Evolutionary conservation across 2,329 filamentous ascomycete species (phyloP).

Genomic region (Bipolaris cookei): DNA sequence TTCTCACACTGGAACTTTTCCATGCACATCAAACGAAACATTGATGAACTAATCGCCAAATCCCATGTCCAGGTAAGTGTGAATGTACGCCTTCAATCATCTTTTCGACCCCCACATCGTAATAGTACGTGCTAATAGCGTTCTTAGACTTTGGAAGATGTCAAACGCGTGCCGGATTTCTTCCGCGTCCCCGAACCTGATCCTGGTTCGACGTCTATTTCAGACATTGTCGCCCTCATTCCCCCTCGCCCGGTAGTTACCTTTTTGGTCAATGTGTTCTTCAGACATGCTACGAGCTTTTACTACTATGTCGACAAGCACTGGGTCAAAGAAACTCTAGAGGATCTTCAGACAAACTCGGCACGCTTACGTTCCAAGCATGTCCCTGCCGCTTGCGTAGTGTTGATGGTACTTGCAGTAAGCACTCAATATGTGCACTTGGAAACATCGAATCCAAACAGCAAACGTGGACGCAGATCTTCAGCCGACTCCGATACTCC

Average conservation of each 20-base stretch:
- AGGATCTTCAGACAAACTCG: conserved; percentile 29
- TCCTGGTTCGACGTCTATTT: conserved; percentile 14
- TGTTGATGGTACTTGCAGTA: conserved; percentile 53
- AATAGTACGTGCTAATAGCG: background rate
- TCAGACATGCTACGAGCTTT: conserved; percentile 53
- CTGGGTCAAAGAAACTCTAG: conserved; percentile 51
- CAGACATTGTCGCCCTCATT: conserved; percentile 12
- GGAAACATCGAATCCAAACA: conserved; percentile 14
- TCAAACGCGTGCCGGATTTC: conserved; percentile 14
- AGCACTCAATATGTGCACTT: conserved; percentile 50
- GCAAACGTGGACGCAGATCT: background rate
- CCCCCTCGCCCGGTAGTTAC: conserved; percentile 38
- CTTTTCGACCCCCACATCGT: background rate
- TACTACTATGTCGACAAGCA: conserved; percentile 54
- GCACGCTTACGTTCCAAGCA: conserved; percentile 11
- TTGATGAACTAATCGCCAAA: conserved; percentile 20
- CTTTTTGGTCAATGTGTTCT: conserved; percentile 53
- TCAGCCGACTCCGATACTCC: background rate
- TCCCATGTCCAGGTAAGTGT: conserved; percentile 11
- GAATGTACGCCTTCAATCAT: background rate
- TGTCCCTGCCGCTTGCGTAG: conserved; percentile 39
- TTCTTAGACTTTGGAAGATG: conserved; percentile 4
- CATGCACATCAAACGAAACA: conserved; percentile 20
- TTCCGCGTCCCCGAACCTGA: conserved; percentile 18
- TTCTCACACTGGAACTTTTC: conserved; percentile 28